Base-by-base conservation (phyloP, 2,329 filamentous ascomycete genomes). In the Hirsutella rhossiliensis region DNA sequence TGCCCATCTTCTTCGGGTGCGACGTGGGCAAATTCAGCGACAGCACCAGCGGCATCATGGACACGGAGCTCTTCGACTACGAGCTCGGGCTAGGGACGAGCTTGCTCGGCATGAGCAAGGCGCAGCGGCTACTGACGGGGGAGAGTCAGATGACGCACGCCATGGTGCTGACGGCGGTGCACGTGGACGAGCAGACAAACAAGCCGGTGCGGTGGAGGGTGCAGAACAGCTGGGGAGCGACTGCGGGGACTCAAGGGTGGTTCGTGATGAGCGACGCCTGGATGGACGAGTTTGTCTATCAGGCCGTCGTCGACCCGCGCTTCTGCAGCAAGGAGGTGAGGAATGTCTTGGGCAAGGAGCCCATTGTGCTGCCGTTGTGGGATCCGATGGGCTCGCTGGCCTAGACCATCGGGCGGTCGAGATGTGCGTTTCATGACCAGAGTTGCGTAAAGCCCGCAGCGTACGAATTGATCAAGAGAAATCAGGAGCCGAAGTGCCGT, bases 81-180 rank as follows among this genome's bases (percentile, higher is more conserved):
- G 76, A 84, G 53, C 75, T 94, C 1, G 87, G 85, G n/a, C 87
- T 94, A 63, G 86, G 88, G 54, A 73, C 87, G 48, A 72, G 71
- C 44, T 69, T 94, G 20, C 71, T 90, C 9, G 78, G 76, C 17
- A 73, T 94, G 75, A 77, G 68, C 55, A 94, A 94, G 64, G 82
- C 83, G 1, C 75, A 87, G 54, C 69, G 87, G 4, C 66, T 95
- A 39, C 69, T 75, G 54, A 82, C 81, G 0, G 80, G 84, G 11
- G 87, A 94, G 64, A 82, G 76, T 43, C 73, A 77, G 42, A 94
- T 95, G 87, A 94, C 87, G 1, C 88, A 94, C 56, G 88, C 88
- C 5, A 94, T 94, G 88, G 86, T 94, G 0, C 64, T 95, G 48
- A 94, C 87, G 3, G 88, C 78, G 1, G 88, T 94, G 39, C 87